Evolutionary conservation across 129 eudicot species (phyloP).

Genomic region (Ambrosia trifida): DNA sequence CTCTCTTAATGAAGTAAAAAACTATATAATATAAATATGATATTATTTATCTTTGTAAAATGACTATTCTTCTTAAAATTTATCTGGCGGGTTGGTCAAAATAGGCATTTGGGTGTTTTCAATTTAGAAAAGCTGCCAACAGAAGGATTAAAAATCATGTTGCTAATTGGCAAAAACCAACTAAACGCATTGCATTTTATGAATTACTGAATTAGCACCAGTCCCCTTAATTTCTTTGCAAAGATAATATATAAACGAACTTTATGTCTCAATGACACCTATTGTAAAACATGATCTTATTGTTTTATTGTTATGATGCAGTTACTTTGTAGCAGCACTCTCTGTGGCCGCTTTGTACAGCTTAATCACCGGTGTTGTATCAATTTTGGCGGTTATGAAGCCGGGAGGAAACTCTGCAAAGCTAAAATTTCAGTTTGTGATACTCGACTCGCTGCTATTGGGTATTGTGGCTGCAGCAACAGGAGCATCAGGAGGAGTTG

Average conservation of each 20-base stretch:
- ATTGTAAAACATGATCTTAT: neutral
- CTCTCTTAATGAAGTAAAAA: too few species aligned
- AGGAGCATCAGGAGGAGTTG: constrained; percentile 73
- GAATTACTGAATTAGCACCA: neutral
- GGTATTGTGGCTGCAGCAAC: constrained; percentile 78
- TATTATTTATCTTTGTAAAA: too few species aligned
- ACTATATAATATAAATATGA: too few species aligned
- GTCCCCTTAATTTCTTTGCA: neutral
- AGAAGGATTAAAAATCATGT: neutral
- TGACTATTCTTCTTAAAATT: too few species aligned
- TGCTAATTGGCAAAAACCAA: neutral
- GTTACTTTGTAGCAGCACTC: constrained; percentile 71
- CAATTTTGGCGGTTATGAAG: constrained; percentile 45
- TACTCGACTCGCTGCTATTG: constrained; percentile 61
- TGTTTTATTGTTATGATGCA: neutral
- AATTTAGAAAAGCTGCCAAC: too few species aligned
- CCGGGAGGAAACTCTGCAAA: constrained; percentile 38
- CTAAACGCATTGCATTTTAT: neutral
- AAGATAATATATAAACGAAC: neutral
- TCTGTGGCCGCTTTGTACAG: constrained; percentile 57
- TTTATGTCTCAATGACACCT: neutral
- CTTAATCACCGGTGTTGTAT: constrained; percentile 43
- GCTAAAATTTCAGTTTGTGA: constrained; percentile 40
- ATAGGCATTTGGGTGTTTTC: too few species aligned
- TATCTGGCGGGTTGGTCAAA: too few species aligned